Evolutionary conservation across 2,329 filamentous ascomycete genomes (phyloP).

Genomic region (Xylariaceae sp.): DNA sequence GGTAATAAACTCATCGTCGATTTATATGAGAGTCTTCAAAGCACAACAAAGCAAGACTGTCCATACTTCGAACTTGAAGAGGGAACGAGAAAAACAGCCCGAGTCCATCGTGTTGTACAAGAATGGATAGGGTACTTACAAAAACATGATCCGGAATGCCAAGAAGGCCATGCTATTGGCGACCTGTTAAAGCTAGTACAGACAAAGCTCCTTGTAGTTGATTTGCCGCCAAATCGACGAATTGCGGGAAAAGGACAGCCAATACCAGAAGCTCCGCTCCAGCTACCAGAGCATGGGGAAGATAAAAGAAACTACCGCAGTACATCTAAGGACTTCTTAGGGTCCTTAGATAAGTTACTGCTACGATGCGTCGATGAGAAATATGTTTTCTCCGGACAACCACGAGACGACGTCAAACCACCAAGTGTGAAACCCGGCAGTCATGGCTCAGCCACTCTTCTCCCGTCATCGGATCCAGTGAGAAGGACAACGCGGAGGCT

Average conservation of each 20-base stretch:
- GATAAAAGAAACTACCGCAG: neutral
- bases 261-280: neutral
- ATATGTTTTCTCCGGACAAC: neutral
- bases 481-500: no score
- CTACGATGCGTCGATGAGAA: neutral
- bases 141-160: constrained; percentile 11
- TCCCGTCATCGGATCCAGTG: no score
- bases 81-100: neutral
- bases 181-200: constrained; percentile 9
- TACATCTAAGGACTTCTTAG: neutral
- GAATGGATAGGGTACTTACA: constrained; percentile 12
- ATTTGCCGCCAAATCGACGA: neutral
- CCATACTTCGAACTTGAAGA: constrained; percentile 9
- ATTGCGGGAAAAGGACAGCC: neutral
- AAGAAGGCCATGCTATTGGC: neutral
- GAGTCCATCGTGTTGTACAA: neutral
- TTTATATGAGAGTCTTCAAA: neutral
- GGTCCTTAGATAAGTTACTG: neutral
- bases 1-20: constrained; percentile 5
- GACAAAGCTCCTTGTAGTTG: constrained; percentile 8
- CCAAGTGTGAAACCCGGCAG: neutral
- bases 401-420: neutral
- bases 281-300: neutral
- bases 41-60: neutral
- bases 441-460: no score